Conservation (phyloP, 73 alveolate genomes). For the Paramecium biaurelia region DNA sequence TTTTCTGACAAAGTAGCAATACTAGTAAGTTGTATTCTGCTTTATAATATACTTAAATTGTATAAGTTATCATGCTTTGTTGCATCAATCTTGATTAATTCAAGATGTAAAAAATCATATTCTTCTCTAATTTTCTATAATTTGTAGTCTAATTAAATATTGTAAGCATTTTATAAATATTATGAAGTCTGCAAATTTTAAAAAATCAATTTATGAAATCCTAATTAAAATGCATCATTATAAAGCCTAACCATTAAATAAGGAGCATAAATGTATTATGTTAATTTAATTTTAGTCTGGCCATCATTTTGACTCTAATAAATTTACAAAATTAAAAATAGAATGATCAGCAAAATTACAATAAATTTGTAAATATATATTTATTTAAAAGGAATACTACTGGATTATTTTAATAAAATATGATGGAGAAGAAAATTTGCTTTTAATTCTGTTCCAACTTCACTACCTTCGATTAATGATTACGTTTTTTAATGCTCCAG, state of each 20-base stretch:
- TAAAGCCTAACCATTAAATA: neutral
- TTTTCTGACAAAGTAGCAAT: neutral
- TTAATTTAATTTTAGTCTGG: neutral
- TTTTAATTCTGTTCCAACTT: neutral
- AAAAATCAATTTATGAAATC: neutral
- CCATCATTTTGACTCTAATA: neutral
- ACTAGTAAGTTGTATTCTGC: neutral
- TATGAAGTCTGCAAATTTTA: neutral
- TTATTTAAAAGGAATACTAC: neutral
- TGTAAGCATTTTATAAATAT: neutral
- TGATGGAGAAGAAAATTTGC: neutral
- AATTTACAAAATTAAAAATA: neutral
- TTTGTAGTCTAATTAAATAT: neutral
- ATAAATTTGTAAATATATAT: neutral
- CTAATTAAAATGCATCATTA: neutral
- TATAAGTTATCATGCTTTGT: neutral
- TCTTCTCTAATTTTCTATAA: neutral
- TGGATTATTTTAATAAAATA: neutral
- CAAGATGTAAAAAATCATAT: neutral
- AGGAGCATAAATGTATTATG: neutral
- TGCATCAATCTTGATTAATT: neutral
- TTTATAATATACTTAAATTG: neutral
- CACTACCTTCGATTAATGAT: neutral
- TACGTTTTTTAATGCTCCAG: neutral
- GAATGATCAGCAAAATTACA: neutral